phyloP scores from a whole-genome alignment of 176 grass and related monocot genomes.

The Aegilops bicornis region DNA sequence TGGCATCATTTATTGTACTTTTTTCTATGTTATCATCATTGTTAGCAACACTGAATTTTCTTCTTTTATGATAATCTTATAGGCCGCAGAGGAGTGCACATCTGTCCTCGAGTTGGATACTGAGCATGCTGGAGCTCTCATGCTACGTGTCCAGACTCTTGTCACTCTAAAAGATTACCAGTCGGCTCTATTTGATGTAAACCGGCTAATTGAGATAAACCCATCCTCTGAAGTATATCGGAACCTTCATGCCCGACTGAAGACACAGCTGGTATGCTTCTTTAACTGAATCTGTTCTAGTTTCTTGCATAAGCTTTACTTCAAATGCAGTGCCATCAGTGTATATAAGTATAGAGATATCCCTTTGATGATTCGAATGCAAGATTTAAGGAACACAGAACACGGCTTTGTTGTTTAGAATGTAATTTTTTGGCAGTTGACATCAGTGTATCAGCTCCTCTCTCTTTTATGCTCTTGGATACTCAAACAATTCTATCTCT shows the following conservation, averaged over 20 bases:
- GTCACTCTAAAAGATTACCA: slow-evolving; percentile 94
- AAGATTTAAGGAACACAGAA: neutral
- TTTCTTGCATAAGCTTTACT: neutral
- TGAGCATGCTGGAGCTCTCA: slow-evolving; percentile 81
- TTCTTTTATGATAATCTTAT: slow-evolving; percentile 11
- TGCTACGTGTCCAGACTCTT: slow-evolving; percentile 93
- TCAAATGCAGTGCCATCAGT: neutral
- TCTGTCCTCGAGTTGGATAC: slow-evolving; percentile 94
- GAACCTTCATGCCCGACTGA: slow-evolving; percentile 79
- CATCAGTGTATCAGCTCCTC: neutral
- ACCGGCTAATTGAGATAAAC: slow-evolving; percentile 82
- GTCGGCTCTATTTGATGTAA: slow-evolving; percentile 97
- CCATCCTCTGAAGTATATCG: slow-evolving; percentile 81
- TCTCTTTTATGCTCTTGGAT: neutral
- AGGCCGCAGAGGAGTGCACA: slow-evolving; percentile 97
- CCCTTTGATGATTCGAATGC: neutral
- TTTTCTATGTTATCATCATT: slow-evolving; percentile 7
- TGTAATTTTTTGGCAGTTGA: neutral
- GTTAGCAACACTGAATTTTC: slow-evolving; percentile 12
- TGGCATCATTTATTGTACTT: slow-evolving; percentile 5
- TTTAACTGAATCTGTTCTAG: neutral
- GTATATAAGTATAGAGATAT: neutral
- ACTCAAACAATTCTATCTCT: neutral
- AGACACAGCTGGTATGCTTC: slow-evolving; percentile 81
- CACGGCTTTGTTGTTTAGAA: neutral